Base-by-base conservation (phyloP, 2,329 filamentous ascomycete species). In the Fonsecaea erecta region DNA sequence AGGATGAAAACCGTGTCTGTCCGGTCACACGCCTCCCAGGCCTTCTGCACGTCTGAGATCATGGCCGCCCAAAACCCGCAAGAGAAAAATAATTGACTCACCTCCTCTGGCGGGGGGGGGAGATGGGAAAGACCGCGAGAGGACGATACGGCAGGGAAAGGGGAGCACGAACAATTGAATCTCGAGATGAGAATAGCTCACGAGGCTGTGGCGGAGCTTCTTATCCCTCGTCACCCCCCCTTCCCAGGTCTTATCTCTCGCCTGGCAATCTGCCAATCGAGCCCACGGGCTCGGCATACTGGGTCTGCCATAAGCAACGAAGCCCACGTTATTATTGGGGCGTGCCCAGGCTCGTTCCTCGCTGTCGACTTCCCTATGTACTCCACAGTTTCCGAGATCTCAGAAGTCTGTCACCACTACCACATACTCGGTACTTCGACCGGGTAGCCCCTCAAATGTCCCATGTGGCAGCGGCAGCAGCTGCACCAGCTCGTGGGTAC, bases 1-100 rank as follows among this genome's bases (percentile, higher is more conserved):
- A 84, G 75, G 53, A 84, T 77, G 71, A 83, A 83, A 52, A 81
- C 74, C 0, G 83, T 84, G 70, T 85, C 83, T n/a, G 74, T 82
- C 65, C 81, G 79, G 72, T 82, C 79, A 73, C 83, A 85, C 55
- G 78, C 77, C 60, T 83, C 80, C 81, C 82, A 84, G 21, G 80
- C 81, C 46, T 77, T 67, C 43, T 79, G 70, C n/a, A 80, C 74
- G 8, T 75, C 71, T n/a, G 75, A 75, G 35, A 74, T 71, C 56
- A 75, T 68, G 55, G 53, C 37, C 35, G 53, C 34, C n/a, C n/a
- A n/a, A 24, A 34, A 34, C 32, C n/a, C 11, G 57, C 34, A 26
- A 51, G 43, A 26, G 34, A 37, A 40, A 34, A 30, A 34, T 11
- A 30, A 34, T 11, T 21, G 4, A 21, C 16, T 46, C 46, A 56